phyloP scores from a whole-genome alignment of 1,284 basidiomycete species.

The Sphagnurus paluster region DNA sequence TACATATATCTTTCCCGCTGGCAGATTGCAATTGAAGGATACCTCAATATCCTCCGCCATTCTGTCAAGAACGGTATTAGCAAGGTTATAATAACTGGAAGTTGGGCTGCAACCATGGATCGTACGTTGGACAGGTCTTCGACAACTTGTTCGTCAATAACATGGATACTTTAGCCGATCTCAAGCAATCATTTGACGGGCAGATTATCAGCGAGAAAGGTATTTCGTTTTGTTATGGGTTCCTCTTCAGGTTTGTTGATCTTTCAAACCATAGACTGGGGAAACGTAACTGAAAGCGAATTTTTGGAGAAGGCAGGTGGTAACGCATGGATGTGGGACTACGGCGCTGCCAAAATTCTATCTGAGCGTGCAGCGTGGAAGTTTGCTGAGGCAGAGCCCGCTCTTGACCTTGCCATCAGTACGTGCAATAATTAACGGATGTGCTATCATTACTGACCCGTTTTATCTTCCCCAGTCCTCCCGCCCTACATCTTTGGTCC shows the following conservation, averaged over 20 bases:
- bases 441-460: background rate
- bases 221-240: background rate
- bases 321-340: conserved; percentile 18
- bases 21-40: conserved; percentile 18
- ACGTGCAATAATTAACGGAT: conserved; percentile 2
- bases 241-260: background rate
- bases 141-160: background rate
- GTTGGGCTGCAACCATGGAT: conserved; percentile 17
- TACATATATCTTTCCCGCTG: background rate
- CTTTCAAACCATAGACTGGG: conserved; percentile 16
- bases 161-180: conserved; percentile 5
- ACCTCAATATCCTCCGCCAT: conserved; percentile 20
- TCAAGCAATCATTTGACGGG: conserved; percentile 17
- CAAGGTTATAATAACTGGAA: conserved; percentile 22
- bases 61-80: conserved; percentile 18
- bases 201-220: conserved; percentile 16
- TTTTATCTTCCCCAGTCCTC: conserved; percentile 26
- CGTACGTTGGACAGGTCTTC: conserved; percentile 10
- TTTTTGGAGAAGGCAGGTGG: conserved; percentile 13
- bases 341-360: conserved; percentile 24
- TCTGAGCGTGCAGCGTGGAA: conserved; percentile 27
- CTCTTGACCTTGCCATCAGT: conserved; percentile 25
- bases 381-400: conserved; percentile 22
- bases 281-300: conserved; percentile 18
- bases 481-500: conserved; percentile 35